Percentiles rank a stretch among this genome's conserved stretches.
These are phyloP conservation scores for Beta corolliflora DNA, from an alignment of 179 eudicot species.

Conservation along the genomic window DNA sequence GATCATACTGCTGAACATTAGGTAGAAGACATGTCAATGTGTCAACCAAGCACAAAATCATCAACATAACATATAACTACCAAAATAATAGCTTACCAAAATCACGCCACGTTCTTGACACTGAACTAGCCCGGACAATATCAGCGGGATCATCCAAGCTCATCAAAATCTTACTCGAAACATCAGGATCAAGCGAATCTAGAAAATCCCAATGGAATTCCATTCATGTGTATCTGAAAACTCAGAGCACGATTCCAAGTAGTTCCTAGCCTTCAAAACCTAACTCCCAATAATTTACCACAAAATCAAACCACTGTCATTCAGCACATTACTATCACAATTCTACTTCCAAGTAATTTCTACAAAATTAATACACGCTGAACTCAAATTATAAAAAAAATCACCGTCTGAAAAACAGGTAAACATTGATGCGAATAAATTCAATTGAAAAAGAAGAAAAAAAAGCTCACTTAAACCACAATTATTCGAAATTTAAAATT, in stretches of 20 bases:
- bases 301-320: not conserved
- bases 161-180: slow-evolving; percentile 46
- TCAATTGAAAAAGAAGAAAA: too few species aligned
- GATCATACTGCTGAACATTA: not conserved
- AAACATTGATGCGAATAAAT: not conserved
- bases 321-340: slow-evolving; percentile 9
- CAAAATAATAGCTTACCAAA: slow-evolving; percentile 50
- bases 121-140: slow-evolving; percentile 58
- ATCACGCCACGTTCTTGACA: slow-evolving; percentile 65
- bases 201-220: slow-evolving; percentile 52
- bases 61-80: too few species aligned
- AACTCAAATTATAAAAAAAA: not conserved
- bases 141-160: slow-evolving; percentile 74
- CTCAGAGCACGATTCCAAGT: not conserved
- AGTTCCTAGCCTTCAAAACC: slow-evolving; percentile 6
- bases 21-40: too few species aligned
- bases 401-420: not conserved
- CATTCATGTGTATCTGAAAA: slow-evolving; percentile 14
- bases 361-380: not conserved
- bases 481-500: not conserved
- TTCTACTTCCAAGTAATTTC: not conserved
- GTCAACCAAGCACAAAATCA: too few species aligned
- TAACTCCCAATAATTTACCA: not conserved
- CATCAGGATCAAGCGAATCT: slow-evolving; percentile 53
- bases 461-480: not conserved